These are phyloP conservation scores for Mycena albidolilacea DNA, from an alignment of 768 basidiomycete species.

Conservation along the genomic window DNA sequence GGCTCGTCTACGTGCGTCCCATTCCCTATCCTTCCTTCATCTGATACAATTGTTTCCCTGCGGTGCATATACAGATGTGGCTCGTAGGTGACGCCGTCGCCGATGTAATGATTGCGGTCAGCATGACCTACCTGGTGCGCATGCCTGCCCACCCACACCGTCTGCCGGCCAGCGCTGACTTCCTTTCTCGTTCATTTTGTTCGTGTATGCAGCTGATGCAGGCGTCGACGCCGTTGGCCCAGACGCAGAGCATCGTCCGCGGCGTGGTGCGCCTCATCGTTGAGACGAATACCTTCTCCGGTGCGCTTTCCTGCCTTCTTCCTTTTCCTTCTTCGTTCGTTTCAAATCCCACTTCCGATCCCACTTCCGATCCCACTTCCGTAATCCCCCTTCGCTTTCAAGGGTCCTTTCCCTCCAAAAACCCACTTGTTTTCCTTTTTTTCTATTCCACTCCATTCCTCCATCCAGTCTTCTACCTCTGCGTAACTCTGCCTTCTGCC, in stretches of 20 bases:
- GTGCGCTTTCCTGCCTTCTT: neutral
- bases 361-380: too few species aligned
- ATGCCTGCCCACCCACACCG: neutral
- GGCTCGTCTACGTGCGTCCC: constrained; percentile 36
- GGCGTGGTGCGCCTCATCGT: constrained; percentile 44
- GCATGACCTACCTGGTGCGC: constrained; percentile 42
- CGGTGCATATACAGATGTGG: constrained; percentile 40
- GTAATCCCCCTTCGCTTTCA: too few species aligned
- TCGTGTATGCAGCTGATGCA: neutral
- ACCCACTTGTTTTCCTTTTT: neutral
- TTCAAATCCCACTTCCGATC: too few species aligned
- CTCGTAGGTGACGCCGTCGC: constrained; percentile 43
- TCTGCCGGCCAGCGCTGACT: neutral
- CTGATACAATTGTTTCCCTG: neutral
- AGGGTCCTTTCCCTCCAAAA: too few species aligned
- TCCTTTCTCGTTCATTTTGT: neutral
- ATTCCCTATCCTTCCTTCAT: neutral
- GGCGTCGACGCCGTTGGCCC: constrained; percentile 11
- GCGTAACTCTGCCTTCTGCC: too few species aligned
- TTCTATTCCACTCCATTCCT: too few species aligned
- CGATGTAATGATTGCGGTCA: constrained; percentile 42
- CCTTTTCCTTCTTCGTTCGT: too few species aligned
- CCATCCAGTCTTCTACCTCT: too few species aligned
- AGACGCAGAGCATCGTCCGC: constrained; percentile 30
- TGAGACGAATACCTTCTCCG: constrained; percentile 43